Evolutionary conservation across 257 asterid species (phyloP).

Genomic region (Penstemon davidsonii): DNA sequence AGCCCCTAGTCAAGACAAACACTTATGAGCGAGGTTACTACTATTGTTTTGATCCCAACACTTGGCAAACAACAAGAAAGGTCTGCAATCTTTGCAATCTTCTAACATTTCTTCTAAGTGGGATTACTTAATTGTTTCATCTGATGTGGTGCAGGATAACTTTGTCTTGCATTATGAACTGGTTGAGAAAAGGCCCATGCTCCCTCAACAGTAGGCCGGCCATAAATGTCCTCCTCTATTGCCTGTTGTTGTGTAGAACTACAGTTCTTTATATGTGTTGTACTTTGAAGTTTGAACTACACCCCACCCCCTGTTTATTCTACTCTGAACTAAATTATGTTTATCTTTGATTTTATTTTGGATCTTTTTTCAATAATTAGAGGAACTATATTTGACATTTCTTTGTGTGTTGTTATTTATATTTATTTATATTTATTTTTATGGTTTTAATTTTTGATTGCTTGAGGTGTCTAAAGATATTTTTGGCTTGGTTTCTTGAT

Average conservation of each 20-base stretch:
- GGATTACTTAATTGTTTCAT: conserved; percentile 13
- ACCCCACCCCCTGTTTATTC: conserved; percentile 7
- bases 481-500: neutral
- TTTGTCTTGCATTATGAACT: conserved; percentile 64
- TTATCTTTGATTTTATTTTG: neutral
- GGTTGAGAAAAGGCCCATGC: conserved; percentile 64
- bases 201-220: conserved; percentile 42
- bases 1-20: conserved; percentile 64
- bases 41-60: conserved; percentile 69
- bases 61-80: conserved; percentile 73
- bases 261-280: conserved; percentile 22
- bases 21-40: conserved; percentile 72
- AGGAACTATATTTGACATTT: conserved; percentile 22
- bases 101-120: neutral
- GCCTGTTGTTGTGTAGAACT: conserved; percentile 10
- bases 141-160: conserved; percentile 59
- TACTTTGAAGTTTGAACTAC: conserved; percentile 33
- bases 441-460: too few relatives aligned
- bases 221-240: neutral
- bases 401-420: neutral
- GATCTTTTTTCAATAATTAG: conserved; percentile 13
- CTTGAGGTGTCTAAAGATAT: too few relatives aligned
- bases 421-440: too few relatives aligned
- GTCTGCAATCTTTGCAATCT: conserved; percentile 33
- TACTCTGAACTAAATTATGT: neutral